Evolutionary conservation across 2,329 filamentous ascomycete species (phyloP), one percentile per base, ranked within the genome.

Genomic region (Calonectria crousiana): DNA sequence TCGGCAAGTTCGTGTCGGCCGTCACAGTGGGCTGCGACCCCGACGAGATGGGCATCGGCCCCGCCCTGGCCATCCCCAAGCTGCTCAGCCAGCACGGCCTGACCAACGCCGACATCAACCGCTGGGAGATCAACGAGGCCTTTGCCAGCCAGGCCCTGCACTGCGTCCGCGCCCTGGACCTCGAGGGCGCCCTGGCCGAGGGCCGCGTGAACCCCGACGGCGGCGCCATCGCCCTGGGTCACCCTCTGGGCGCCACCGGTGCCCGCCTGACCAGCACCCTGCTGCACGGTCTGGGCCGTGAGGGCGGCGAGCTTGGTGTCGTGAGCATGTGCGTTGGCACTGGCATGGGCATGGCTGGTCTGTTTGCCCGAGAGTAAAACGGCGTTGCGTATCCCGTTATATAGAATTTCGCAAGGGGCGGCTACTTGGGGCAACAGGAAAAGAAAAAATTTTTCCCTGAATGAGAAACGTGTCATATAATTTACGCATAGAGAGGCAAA

Each of bases 61-160:
- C 96, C 0, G 95, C 95, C 0, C 82, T 98, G 34, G 96, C 95
- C 0, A 96, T 98, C 67, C 96, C 96, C 9, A 94, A 93, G 83
- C 88, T 98, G 26, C 88, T 98, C n/a, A 84, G 87, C 23, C 90
- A 91, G 74, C 90, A 93, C 1, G 95, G 93, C 0, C 83, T 98
- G 18, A 82, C 86, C 53, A 92, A 87, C 16, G 87, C 88, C 2
- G 95, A 98, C 72, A 91, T 98, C 0, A 90, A 93, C 44, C 88
- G 97, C 13, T 98, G 95, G 95, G 96, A 98, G 88, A 94, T 98
- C 84, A 98, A 98, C 84, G 96, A 98, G 90, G 92, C 92, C 9
- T 93, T 93, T 84, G 92, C 92, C 3, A 92, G 90, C 79, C 92
- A 93, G 84, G 88, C 90, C 1, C 84, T 93, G 6, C 89, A 98